A percentile compares a stretch with the other conserved stretches of the same genome.
Conservation (phyloP, 441 rosid species). For the Gossypium davidsonii region DNA sequence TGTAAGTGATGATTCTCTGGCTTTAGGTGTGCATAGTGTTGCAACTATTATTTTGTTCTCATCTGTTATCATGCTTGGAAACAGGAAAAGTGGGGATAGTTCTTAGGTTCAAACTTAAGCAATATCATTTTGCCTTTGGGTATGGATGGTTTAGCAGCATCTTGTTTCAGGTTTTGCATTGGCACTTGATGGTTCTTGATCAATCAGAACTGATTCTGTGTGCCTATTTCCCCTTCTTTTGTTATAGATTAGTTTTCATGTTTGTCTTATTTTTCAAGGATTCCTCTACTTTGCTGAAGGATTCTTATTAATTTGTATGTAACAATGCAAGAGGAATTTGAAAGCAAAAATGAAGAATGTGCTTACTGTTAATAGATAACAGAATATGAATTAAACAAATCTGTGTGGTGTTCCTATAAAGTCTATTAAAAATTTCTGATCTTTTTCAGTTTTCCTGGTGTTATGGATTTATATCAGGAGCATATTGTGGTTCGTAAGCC, state of each 20-base stretch:
- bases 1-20: slow-evolving; percentile 43
- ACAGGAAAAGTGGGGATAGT: background rate
- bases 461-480: background rate
- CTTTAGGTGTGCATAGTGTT: slow-evolving; percentile 4
- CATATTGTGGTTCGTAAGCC: background rate
- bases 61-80: background rate
- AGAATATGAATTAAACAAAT: background rate
- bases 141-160: background rate
- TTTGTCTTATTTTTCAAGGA: background rate
- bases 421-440: background rate
- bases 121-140: background rate
- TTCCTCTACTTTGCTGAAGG: background rate
- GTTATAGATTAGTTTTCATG: background rate
- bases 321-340: background rate
- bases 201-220: background rate
- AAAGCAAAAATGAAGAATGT: background rate
- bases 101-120: background rate
- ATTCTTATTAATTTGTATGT: background rate
- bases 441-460: background rate
- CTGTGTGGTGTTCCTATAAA: background rate
- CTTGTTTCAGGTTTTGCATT: background rate
- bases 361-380: background rate
- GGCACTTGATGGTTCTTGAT: background rate
- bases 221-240: background rate
- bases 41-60: background rate